Base-by-base conservation (phyloP, 2,329 filamentous ascomycete species). In the Rhinocladiella similis region DNA sequence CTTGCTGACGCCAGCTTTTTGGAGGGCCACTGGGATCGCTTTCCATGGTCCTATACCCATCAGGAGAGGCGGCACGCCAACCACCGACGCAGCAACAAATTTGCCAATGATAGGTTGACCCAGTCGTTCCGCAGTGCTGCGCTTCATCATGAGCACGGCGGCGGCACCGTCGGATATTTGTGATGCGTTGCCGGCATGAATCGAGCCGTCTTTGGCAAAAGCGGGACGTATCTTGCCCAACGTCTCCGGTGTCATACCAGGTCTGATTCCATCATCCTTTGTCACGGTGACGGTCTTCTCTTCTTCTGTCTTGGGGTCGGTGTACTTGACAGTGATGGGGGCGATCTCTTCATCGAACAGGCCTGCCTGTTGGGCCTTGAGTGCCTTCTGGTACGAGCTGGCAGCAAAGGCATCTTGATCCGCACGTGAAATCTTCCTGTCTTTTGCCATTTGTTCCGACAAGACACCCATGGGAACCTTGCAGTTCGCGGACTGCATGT, bases 31-130 rank as follows among this genome's bases (percentile, higher is more conserved):
- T 63, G 94, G 94, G 69, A 99, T 97, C 55, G 94, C 92, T 75
- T 92, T 92, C 85, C 91, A 96, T 49, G 94, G 94, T 1, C 94
- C 94, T 65, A 96, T 81, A 62, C 94, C 94, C 94, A 99, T 97
- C 65, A 97, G 87, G 55, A 97, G 83, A 41, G 94, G 94, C 70
- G 90, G 85, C 57, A 97, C 91, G 66, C 94, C 94, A 47, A 93
- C 91, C 50, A 97, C 80, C 57, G 88, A 88, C 39, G 91, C 89
- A 47, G 88, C 80, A 22, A 97, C 91, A 73, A 88, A 97, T 80
- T 97, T 97, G 74, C 93, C 94, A 22, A 97, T 77, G 74, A 97
- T 91, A 54, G 82, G 82, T 79, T 97, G 93, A 56, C 90, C 90
- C 14, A 97, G 87, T 64, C 83, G 83, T 80, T 96, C 87, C 47